These are phyloP conservation scores for Trametes pubescens DNA, from an alignment of 1,284 basidiomycete genomes.

Conservation along the genomic window DNA sequence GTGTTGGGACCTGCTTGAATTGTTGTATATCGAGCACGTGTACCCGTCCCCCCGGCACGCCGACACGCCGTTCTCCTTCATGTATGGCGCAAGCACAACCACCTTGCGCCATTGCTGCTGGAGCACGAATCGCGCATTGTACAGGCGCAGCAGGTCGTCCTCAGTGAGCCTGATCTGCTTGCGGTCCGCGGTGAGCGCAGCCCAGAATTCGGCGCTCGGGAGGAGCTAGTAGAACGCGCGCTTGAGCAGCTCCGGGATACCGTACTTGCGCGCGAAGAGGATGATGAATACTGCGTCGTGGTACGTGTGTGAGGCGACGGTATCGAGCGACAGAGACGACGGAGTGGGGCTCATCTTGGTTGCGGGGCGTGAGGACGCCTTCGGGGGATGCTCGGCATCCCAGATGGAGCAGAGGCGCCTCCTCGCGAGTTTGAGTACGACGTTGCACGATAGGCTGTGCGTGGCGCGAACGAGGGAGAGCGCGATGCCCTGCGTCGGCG, in stretches of 20 bases:
- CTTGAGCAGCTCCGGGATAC: slow-evolving; percentile 12
- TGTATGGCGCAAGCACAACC: background rate
- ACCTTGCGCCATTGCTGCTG: slow-evolving; percentile 11
- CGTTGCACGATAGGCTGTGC: slow-evolving; percentile 5
- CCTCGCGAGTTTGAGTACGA: background rate
- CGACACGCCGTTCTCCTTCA: background rate
- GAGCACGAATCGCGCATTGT: slow-evolving; percentile 4
- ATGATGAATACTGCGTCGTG: slow-evolving; percentile 7
- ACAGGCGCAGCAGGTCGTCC: slow-evolving; percentile 7
- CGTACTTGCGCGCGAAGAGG: slow-evolving; percentile 8
- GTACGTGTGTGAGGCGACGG: background rate
- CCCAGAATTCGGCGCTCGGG: slow-evolving; percentile 12
- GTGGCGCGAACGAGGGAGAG: slow-evolving; percentile 6
- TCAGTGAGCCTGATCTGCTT: background rate
- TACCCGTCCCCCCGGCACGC: background rate
- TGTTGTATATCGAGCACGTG: background rate
- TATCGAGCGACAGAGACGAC: background rate
- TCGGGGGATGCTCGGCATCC: background rate
- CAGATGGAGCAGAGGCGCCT: slow-evolving; percentile 3
- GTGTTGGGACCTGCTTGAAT: background rate
- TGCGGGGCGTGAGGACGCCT: background rate
- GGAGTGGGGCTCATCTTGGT: background rate
- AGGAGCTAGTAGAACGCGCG: slow-evolving; percentile 17
- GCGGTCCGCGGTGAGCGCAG: background rate
- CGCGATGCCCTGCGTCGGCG: background rate